Percentiles rank a stretch among this genome's conserved stretches.
Conservation (phyloP, 306 rosid genomes). For the Luffa acutangula region DNA sequence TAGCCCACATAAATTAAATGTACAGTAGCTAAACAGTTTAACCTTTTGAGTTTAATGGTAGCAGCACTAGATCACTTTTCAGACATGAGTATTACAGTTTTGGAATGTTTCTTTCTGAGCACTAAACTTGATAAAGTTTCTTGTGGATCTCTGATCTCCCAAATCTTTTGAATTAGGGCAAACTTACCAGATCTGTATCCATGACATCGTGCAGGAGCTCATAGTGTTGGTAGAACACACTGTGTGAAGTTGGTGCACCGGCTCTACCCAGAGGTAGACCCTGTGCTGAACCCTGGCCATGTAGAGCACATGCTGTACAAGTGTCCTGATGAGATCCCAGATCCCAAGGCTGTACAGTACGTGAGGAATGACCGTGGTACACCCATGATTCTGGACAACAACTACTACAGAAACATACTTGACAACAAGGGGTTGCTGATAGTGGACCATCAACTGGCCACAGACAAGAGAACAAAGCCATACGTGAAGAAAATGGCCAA, state of each 20-base stretch:
- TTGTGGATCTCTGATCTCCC: neutral
- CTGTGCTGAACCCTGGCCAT: constrained; percentile 63
- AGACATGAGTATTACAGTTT: neutral
- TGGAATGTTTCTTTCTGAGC: neutral
- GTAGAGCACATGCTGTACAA: constrained; percentile 87
- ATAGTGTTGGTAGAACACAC: constrained; percentile 92
- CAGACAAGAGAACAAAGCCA: constrained; percentile 83
- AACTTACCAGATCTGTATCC: neutral
- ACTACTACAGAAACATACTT: constrained; percentile 85
- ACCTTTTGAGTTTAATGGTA: neutral
- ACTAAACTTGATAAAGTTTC: neutral
- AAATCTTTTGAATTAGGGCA: neutral
- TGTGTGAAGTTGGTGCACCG: constrained; percentile 98
- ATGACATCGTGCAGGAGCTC: constrained; percentile 45
- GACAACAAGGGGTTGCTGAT: constrained; percentile 80
- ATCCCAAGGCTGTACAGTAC: constrained; percentile 91
- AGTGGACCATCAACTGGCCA: constrained; percentile 82
- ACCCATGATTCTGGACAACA: constrained; percentile 87
- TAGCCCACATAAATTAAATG: neutral
- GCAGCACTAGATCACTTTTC: neutral
- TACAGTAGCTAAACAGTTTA: neutral
- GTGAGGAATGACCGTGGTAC: constrained; percentile 97
- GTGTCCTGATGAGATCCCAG: constrained; percentile 86
- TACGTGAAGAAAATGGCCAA: constrained; percentile 96
- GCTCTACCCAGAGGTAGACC: constrained; percentile 82